A percentile compares a stretch with the other conserved stretches of the same genome.
phyloP scores from a whole-genome alignment of 768 basidiomycete species.

The Amanita rimosa region DNA sequence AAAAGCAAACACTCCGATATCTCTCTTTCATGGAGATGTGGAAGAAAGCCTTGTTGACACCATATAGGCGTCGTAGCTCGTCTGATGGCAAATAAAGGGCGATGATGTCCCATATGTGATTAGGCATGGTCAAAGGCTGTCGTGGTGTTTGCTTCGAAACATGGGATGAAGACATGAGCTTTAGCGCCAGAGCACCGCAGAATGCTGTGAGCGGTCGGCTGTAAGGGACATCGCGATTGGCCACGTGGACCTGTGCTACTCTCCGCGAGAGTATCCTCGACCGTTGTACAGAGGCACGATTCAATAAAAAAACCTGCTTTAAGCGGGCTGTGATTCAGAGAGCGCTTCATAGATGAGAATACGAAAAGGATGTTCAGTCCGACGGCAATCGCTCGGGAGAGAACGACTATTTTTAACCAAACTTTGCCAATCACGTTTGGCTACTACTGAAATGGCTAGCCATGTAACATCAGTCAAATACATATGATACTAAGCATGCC shows the following conservation, averaged over 20 bases:
- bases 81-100: constrained; percentile 11
- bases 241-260: background rate
- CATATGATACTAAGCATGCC: background rate
- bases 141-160: background rate
- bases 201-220: background rate
- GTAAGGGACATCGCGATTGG: background rate
- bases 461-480: background rate
- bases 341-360: background rate
- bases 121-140: constrained; percentile 6
- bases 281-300: background rate
- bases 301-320: background rate
- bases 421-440: background rate
- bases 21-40: constrained; percentile 11
- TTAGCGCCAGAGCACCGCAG: background rate
- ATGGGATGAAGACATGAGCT: background rate
- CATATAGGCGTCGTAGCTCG: constrained; percentile 10
- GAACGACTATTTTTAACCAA: background rate
- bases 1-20: constrained; percentile 13
- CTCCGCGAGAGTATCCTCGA: background rate
- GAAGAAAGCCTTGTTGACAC: constrained; percentile 14
- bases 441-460: background rate
- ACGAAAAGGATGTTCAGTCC: background rate
- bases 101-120: constrained; percentile 15
- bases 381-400: background rate
- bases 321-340: background rate